phyloP scores from a whole-genome alignment of 148 eudicot species.

The Cornus controversa region DNA sequence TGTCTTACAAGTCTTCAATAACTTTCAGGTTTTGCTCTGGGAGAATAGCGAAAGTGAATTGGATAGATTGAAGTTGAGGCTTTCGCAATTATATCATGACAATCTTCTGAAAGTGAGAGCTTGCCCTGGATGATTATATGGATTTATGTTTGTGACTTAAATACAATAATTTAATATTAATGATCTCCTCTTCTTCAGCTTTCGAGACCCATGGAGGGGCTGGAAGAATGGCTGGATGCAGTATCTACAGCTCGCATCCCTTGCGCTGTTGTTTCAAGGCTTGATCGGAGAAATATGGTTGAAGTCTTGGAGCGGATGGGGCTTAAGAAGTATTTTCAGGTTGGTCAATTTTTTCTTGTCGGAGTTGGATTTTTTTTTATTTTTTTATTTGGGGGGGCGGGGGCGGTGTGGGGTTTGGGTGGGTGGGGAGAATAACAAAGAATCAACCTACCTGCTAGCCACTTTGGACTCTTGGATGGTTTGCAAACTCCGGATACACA shows the following conservation, averaged over 20 bases:
- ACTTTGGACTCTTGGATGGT: too few relatives aligned
- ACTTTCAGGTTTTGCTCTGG: constrained; percentile 68
- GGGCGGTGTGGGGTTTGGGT: too few relatives aligned
- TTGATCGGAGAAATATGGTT: constrained; percentile 70
- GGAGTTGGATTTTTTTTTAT: too few relatives aligned
- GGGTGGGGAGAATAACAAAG: too few relatives aligned
- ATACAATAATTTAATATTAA: background rate
- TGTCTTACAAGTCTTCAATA: background rate
- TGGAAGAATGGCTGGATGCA: constrained; percentile 91
- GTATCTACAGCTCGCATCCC: constrained; percentile 83
- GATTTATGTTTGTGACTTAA: constrained; percentile 4
- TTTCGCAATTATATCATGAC: constrained; percentile 68
- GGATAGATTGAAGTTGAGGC: constrained; percentile 60
- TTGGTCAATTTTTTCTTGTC: constrained; percentile 16
- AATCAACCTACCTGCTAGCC: too few relatives aligned
- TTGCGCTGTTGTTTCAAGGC: constrained; percentile 94
- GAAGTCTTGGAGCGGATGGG: constrained; percentile 75
- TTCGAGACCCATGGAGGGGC: constrained; percentile 76
- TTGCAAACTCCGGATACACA: too few relatives aligned
- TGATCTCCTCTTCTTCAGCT: constrained; percentile 42
- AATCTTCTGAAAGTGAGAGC: constrained; percentile 66
- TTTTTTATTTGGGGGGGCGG: too few relatives aligned
- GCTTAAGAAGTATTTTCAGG: constrained; percentile 84
- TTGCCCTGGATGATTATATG: background rate
- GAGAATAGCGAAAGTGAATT: constrained; percentile 48